Evolutionary conservation across 805 yeast genomes (phyloP).

Genomic region (Metschnikowia gruessii): DNA sequence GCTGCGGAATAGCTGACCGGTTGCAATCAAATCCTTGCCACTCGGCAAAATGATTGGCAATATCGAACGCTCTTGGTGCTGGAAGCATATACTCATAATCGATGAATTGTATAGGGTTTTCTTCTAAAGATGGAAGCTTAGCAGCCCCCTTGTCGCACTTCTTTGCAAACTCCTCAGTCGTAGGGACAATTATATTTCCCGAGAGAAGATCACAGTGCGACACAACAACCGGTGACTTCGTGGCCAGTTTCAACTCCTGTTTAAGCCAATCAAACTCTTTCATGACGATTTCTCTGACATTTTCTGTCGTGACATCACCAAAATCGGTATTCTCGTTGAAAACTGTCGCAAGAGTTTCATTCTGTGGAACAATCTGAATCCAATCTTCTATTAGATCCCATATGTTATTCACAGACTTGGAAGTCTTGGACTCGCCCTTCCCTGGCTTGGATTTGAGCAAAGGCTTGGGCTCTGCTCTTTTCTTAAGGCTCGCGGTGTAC

Average conservation of each 20-base stretch:
- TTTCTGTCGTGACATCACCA: slow-evolving; percentile 22
- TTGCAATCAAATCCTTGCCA: slow-evolving; percentile 84
- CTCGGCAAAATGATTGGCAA: slow-evolving; percentile 71
- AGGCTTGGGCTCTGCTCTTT: slow-evolving; percentile 4
- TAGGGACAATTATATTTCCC: slow-evolving; percentile 68
- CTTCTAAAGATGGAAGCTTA: slow-evolving; percentile 19
- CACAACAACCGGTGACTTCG: slow-evolving; percentile 54
- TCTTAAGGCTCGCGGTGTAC: slow-evolving; percentile 23
- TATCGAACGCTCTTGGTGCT: slow-evolving; percentile 71
- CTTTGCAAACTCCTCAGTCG: slow-evolving; percentile 7
- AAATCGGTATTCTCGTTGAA: slow-evolving; percentile 33
- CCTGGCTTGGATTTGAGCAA: not conserved
- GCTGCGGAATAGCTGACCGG: slow-evolving; percentile 54
- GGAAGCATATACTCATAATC: slow-evolving; percentile 73
- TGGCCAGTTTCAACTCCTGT: slow-evolving; percentile 29
- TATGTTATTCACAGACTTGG: slow-evolving; percentile 38
- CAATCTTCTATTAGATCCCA: slow-evolving; percentile 64
- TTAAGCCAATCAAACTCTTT: slow-evolving; percentile 58
- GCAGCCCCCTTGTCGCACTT: not conserved
- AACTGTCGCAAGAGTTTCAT: slow-evolving; percentile 35
- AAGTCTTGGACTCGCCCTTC: slow-evolving; percentile 7
- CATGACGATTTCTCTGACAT: slow-evolving; percentile 38
- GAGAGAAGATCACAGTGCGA: slow-evolving; percentile 70
- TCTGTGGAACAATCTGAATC: slow-evolving; percentile 59
- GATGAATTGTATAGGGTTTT: slow-evolving; percentile 53